Conservation (phyloP, 257 asterid genomes). For the Perilla frutescens region DNA sequence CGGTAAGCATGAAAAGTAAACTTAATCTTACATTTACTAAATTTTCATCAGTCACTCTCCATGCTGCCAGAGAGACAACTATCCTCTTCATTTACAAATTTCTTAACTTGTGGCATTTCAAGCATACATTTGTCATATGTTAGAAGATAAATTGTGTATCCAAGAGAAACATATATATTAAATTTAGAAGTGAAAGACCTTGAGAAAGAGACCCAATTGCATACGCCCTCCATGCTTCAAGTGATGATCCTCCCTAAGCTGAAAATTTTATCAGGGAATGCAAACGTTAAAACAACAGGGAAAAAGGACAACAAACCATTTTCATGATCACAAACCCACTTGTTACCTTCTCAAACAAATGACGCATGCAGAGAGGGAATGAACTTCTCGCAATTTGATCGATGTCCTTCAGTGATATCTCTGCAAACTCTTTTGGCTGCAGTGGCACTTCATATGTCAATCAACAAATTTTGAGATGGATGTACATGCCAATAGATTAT, state of each 20-base stretch:
- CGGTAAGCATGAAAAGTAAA: neutral
- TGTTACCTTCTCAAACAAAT: constrained; percentile 85
- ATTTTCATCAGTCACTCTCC: neutral
- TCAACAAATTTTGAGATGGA: constrained; percentile 34
- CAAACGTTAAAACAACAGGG: constrained; percentile 3
- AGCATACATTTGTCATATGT: constrained; percentile 7
- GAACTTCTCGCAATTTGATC: constrained; percentile 90
- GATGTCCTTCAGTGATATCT: constrained; percentile 79
- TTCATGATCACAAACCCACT: constrained; percentile 24
- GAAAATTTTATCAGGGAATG: constrained; percentile 37
- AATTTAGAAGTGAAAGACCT: constrained; percentile 53
- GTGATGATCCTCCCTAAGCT: constrained; percentile 99
- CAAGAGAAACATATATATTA: neutral
- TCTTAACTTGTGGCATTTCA: constrained; percentile 27
- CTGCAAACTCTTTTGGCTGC: constrained; percentile 76
- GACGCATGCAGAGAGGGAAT: constrained; percentile 99
- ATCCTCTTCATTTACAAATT: constrained; percentile 1
- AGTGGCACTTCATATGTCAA: constrained; percentile 38
- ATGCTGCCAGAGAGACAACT: constrained; percentile 18
- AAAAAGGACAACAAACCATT: constrained; percentile 19
- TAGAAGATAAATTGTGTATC: neutral
- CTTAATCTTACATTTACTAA: neutral
- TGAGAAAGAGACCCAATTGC: constrained; percentile 95
- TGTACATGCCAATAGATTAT: constrained; percentile 28
- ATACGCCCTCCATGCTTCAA: constrained; percentile 96